Evolutionary conservation across 2,329 filamentous ascomycete species (phyloP).

Genomic region (Ascochyta rabiei): DNA sequence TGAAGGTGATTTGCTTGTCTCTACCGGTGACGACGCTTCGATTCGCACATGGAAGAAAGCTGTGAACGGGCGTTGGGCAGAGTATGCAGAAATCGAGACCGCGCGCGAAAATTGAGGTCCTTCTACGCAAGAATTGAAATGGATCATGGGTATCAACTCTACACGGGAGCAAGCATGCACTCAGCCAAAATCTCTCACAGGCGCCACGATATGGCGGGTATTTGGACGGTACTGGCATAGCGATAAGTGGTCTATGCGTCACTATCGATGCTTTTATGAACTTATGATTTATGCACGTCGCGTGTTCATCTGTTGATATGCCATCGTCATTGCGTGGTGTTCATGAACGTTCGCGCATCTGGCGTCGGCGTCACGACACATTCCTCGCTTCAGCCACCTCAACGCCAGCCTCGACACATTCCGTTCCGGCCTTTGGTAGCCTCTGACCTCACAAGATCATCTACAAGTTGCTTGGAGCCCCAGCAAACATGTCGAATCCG

Average conservation of each 20-base stretch:
- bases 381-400: conserved; percentile 31
- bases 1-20: conserved; percentile 73
- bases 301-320: background rate
- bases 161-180: background rate
- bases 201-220: background rate
- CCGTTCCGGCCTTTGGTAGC: conserved; percentile 21
- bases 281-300: conserved; percentile 5
- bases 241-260: background rate
- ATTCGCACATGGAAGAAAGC: conserved; percentile 58
- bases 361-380: conserved; percentile 29
- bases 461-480: background rate
- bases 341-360: background rate
- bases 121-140: background rate
- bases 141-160: background rate
- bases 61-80: conserved; percentile 55
- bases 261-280: conserved; percentile 3
- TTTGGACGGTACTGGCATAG: background rate
- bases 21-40: conserved; percentile 76
- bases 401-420: conserved; percentile 38
- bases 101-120: conserved; percentile 34
- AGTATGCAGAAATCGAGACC: conserved; percentile 56
- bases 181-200: background rate
- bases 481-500: background rate
- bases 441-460: conserved; percentile 9
- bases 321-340: conserved; percentile 1